Base-by-base conservation (phyloP, 164 flowering plant species). In the Nymphaea colorata region DNA sequence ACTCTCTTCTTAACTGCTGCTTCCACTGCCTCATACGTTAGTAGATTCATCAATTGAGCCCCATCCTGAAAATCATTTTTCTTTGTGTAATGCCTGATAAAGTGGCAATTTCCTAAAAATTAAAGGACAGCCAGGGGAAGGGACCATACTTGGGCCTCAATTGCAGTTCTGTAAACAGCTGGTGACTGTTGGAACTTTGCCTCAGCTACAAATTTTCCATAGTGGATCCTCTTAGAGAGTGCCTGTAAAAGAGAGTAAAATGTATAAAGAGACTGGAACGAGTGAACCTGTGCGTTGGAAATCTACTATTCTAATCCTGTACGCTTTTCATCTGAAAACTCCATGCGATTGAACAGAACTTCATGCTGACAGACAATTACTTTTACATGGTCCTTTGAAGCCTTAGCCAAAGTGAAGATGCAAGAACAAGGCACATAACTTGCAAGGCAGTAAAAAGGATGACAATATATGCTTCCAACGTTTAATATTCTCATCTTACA, bases 151-250 rank as follows among this genome's bases (percentile, higher is more conserved):
- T 87, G 95, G 44, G 79, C 88, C 73, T 62, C 75, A 62, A 94
- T 94, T 64, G 96, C 92, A 70, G 85, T 75, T 71, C 75, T 81
- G 65, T 89, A 94, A 44, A 75, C 79, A 45, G 79, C 81, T 53
- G 96, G 95, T 66, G 89, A 76, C 41, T 85, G 91, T 68, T 67
- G 85, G 68, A 81, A 91, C 75, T 94, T 94, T 14, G 92, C 90
- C 80, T 94, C 98, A 42, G 96, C 97, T 0, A 94, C 98, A 76
- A 77, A 94, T 77, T 91, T 91, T 5, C 96, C 96, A 74, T 91
- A 94, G 70, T 94, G 98, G 51, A 91, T 88, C 80, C 96, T 82
- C 74, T 88, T 94, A 42, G 97, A 91, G n/a, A 94, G 85, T 59
- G 82, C 84, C 99, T 91, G 83, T 75, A 74, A 69, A 41, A 53